These are phyloP conservation scores for Chalara sp. DNA, from an alignment of 2,329 filamentous ascomycete species.

Conservation along the genomic window DNA sequence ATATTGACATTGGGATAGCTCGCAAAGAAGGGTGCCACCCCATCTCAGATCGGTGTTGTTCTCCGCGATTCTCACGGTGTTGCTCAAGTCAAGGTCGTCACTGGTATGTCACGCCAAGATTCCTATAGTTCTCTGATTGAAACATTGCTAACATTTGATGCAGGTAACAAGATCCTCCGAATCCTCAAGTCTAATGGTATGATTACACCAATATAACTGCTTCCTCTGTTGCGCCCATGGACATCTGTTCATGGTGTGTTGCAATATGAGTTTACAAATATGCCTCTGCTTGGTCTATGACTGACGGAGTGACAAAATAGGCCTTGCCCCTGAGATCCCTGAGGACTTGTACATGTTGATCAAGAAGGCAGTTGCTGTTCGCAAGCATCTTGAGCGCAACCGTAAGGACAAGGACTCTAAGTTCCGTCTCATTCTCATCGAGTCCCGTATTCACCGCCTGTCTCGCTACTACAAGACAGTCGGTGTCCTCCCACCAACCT, in stretches of 20 bases:
- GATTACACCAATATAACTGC: conserved; percentile 33
- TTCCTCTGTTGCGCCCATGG: conserved; percentile 9
- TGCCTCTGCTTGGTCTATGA: conserved; percentile 86
- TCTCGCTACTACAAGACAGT: conserved; percentile 99
- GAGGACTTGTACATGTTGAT: conserved; percentile 99
- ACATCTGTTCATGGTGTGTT: conserved; percentile 27
- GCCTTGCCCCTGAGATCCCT: conserved; percentile 96
- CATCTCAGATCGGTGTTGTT: conserved; percentile 97
- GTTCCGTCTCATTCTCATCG: conserved; percentile 99
- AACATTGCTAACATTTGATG: conserved; percentile 23
- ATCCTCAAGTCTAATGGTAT: conserved; percentile 98
- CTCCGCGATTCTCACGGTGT: conserved; percentile 97
- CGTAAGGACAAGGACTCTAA: conserved; percentile 99
- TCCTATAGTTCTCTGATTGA: too few species aligned
- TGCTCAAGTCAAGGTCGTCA: conserved; percentile 95
- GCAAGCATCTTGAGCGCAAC: conserved; percentile 99
- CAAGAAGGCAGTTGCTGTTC: conserved; percentile 99
- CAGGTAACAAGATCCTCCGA: conserved; percentile 99
- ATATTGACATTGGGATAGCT: conserved; percentile 67
- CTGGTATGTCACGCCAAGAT: conserved; percentile 55
- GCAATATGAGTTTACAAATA: conserved; percentile 19
- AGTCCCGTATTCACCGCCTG: conserved; percentile 99
- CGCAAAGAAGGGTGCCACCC: conserved; percentile 96
- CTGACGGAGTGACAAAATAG: conserved; percentile 85
- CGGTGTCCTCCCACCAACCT: conserved; percentile 78